These are phyloP conservation scores for Salix dunnii DNA, from an alignment of 345 rosid species.

Conservation along the genomic window DNA sequence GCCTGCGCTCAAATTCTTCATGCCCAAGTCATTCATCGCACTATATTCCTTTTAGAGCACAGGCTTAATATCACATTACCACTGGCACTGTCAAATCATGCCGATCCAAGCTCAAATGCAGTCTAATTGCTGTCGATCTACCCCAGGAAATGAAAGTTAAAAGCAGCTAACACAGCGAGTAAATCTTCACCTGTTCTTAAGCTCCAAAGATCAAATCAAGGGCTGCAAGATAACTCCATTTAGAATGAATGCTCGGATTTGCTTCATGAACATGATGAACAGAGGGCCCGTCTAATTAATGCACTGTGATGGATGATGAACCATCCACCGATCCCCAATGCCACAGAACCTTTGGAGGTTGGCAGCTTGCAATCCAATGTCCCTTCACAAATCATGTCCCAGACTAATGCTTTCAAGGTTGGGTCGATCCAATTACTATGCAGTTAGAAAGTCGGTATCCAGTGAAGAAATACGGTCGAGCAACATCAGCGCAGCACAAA, in stretches of 20 bases:
- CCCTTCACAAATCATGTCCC: background rate
- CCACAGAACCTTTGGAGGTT: conserved; percentile 2
- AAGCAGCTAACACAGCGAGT: background rate
- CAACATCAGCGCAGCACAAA: background rate
- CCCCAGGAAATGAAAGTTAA: background rate
- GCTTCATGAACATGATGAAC: background rate
- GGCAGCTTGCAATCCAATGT: conserved; percentile 1
- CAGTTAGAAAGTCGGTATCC: background rate
- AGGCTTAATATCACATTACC: background rate
- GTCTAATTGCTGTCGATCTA: background rate
- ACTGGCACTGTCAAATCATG: background rate
- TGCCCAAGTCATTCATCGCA: too few species aligned
- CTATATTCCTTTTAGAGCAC: background rate
- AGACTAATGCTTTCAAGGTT: conserved; percentile 1
- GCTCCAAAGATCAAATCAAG: background rate
- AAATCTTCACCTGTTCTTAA: background rate
- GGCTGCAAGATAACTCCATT: background rate
- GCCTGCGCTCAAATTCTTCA: background rate
- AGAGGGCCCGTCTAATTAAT: conserved; percentile 5
- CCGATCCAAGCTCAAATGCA: background rate
- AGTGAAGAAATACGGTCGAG: background rate
- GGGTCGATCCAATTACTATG: conserved; percentile 13
- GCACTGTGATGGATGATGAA: background rate
- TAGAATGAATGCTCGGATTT: background rate
- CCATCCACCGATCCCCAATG: conserved; percentile 10